phyloP scores from a whole-genome alignment of 257 asterid species.

The Gynochthodes officinalis region DNA sequence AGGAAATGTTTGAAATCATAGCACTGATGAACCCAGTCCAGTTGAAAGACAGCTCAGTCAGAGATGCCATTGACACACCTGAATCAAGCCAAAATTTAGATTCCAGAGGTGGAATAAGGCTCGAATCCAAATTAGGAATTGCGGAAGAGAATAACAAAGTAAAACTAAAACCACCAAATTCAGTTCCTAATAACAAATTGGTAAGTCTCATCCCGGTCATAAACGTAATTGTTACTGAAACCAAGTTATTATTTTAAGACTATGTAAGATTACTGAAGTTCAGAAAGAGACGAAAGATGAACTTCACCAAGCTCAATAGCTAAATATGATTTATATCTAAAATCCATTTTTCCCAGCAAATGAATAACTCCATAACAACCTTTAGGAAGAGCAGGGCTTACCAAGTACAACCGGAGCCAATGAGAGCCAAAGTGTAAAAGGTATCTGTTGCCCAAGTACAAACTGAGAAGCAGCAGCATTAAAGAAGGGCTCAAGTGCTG shows the following conservation, averaged over 20 bases:
- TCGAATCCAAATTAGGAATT: neutral
- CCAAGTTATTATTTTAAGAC: neutral
- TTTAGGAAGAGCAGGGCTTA: conserved; percentile 29
- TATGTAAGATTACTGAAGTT: neutral
- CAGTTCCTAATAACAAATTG: neutral
- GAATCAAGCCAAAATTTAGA: conserved; percentile 27
- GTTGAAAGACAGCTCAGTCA: conserved; percentile 95
- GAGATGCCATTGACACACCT: conserved; percentile 99
- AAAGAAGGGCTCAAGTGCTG: conserved; percentile 99
- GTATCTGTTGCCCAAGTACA: conserved; percentile 90
- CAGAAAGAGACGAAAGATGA: neutral
- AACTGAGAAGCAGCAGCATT: conserved; percentile 98
- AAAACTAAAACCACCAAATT: neutral
- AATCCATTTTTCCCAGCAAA: neutral
- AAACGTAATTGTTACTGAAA: neutral
- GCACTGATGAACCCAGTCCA: conserved; percentile 93
- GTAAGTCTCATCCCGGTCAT: neutral
- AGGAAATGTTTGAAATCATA: conserved; percentile 97
- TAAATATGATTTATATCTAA: neutral
- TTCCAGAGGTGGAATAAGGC: conserved; percentile 1
- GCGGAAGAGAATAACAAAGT: neutral
- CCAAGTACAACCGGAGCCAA: conserved; percentile 95
- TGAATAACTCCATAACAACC: neutral
- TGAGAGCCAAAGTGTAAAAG: conserved; percentile 78
- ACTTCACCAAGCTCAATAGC: no score